These are phyloP conservation scores for Fraxinus cuspidata DNA, from an alignment of 257 asterid species.

Conservation along the genomic window DNA sequence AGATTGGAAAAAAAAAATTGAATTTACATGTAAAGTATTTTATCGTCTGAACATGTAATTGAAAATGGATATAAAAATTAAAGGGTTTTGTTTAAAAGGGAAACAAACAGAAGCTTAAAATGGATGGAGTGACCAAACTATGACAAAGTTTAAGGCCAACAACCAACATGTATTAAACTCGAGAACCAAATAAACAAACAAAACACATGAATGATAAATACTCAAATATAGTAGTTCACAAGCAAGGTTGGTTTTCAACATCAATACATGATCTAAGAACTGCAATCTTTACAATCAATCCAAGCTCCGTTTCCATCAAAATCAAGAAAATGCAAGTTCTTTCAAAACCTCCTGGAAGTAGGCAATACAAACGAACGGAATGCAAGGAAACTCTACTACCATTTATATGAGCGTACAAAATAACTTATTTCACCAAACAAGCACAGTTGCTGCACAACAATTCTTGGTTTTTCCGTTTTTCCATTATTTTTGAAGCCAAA, in stretches of 20 bases:
- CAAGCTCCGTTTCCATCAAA: background rate
- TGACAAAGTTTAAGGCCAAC: too few relatives aligned
- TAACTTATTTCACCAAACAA: background rate
- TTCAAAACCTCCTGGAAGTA: background rate
- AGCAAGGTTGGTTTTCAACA: background rate
- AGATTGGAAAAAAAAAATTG: too few relatives aligned
- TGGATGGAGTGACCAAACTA: too few relatives aligned
- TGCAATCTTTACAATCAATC: background rate
- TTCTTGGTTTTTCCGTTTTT: conserved; percentile 21
- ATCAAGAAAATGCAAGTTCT: background rate
- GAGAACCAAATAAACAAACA: background rate
- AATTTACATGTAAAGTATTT: too few relatives aligned
- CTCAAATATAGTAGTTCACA: background rate
- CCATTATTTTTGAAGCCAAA: conserved; percentile 23
- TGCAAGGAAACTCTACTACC: background rate
- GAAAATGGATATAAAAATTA: too few relatives aligned
- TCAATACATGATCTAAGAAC: background rate
- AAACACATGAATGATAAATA: background rate
- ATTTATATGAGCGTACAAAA: background rate
- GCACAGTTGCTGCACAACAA: conserved; percentile 30
- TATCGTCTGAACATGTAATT: too few relatives aligned
- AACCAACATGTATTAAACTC: too few relatives aligned
- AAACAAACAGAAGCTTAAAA: too few relatives aligned
- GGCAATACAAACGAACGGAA: background rate
- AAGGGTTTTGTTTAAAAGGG: too few relatives aligned